These are phyloP conservation scores for Aegilops speltoides DNA, from an alignment of 176 grass and related monocot species.

Conservation along the genomic window DNA sequence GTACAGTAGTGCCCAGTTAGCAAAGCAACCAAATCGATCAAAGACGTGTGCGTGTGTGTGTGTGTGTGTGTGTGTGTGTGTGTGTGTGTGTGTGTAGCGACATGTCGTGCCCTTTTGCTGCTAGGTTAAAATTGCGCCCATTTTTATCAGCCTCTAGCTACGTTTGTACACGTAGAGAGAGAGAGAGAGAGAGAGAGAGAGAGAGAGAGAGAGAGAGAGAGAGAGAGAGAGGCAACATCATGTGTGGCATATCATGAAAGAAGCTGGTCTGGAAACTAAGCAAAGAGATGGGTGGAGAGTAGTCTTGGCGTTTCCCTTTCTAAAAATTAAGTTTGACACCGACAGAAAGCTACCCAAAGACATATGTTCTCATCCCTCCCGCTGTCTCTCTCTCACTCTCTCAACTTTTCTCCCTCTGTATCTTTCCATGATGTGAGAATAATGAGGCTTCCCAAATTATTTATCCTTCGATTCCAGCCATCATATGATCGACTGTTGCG, in stretches of 20 bases:
- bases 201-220: neutral
- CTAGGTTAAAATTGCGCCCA: neutral
- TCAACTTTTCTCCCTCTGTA: neutral
- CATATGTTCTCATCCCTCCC: neutral
- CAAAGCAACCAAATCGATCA: neutral
- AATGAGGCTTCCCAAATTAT: neutral
- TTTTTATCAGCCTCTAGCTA: neutral
- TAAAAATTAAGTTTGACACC: constrained; percentile 20
- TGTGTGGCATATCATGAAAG: neutral
- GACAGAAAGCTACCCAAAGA: constrained; percentile 10
- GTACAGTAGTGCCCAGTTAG: neutral
- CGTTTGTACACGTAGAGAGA: neutral
- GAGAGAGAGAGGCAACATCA: neutral
- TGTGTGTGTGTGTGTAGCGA: too few species aligned
- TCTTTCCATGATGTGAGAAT: neutral
- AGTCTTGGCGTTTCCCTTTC: constrained; percentile 13
- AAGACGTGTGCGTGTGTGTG: too few species aligned
- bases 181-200: neutral
- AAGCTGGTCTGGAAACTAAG: neutral
- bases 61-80: too few species aligned
- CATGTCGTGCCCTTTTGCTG: neutral
- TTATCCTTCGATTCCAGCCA: neutral
- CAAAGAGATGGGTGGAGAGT: neutral
- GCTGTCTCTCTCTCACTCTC: neutral
- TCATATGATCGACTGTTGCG: neutral